Percentiles rank a stretch among this genome's conserved stretches.
Evolutionary conservation across 306 rosid species (phyloP).

Genomic region (Spatholobus suberectus): DNA sequence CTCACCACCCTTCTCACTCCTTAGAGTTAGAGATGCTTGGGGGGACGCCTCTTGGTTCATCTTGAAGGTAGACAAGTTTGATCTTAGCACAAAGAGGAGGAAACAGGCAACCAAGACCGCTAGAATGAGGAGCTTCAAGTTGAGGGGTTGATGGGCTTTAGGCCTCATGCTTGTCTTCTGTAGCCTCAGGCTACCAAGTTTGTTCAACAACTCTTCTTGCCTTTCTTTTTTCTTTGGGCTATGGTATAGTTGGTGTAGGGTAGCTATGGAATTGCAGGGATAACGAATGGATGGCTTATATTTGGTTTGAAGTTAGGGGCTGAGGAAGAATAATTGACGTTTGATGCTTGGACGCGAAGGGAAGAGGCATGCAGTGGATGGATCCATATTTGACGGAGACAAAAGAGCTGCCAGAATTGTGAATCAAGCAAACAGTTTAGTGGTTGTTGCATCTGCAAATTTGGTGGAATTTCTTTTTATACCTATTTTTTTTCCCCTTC

Average conservation of each 20-base stretch:
- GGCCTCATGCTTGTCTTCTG: slow-evolving; percentile 58
- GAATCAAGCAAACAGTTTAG: slow-evolving; percentile 53
- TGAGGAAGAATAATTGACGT: background rate
- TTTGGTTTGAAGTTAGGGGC: slow-evolving; percentile 30
- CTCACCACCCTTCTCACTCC: too few relatives aligned
- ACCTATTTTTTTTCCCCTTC: background rate
- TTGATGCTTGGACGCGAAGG: slow-evolving; percentile 65
- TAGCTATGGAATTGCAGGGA: slow-evolving; percentile 15
- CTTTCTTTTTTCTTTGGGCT: too few relatives aligned
- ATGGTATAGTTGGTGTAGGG: background rate
- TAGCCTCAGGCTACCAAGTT: too few relatives aligned
- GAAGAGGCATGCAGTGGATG: slow-evolving; percentile 14
- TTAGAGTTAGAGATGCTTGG: too few relatives aligned
- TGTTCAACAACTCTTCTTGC: too few relatives aligned
- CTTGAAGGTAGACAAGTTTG: too few relatives aligned
- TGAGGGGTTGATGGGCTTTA: slow-evolving; percentile 58
- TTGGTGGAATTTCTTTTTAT: slow-evolving; percentile 43
- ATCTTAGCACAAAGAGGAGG: slow-evolving; percentile 62
- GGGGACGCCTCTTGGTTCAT: too few relatives aligned
- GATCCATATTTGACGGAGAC: slow-evolving; percentile 54
- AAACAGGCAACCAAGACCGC: slow-evolving; percentile 54
- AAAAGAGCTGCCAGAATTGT: slow-evolving; percentile 50
- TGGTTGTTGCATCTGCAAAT: slow-evolving; percentile 58
- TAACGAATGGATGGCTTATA: slow-evolving; percentile 24
- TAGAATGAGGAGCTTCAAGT: slow-evolving; percentile 60